Evolutionary conservation across 352 stramenopile genomes (phyloP), one percentile per base, ranked within the genome.

Genomic region (Globisporangium uncinulatum): DNA sequence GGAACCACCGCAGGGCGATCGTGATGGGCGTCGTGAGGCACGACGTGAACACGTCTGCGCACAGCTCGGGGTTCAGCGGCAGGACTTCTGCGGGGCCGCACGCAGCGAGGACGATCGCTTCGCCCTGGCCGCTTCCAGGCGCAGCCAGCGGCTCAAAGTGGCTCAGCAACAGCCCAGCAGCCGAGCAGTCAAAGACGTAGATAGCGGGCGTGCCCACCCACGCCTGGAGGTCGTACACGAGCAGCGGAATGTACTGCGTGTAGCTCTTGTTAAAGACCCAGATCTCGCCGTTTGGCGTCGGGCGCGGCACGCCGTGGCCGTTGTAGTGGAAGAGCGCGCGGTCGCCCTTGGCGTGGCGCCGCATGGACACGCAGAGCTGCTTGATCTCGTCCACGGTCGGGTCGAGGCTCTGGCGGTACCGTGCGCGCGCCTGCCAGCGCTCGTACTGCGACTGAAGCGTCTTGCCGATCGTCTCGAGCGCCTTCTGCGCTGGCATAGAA

Each of bases 231-330:
- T 99, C 95, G 48, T 96, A 97, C 11, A 99, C 89, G 24, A 96
- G 82, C 31, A 99, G 72, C 19, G 98, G 97, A 56, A 99, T 99
- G 74, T 99, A 99, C 77, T 99, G 96, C 36, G 97, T 99, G 71
- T 99, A 98, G 68, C 95, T 97, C 76, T 98, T 98, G 78, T 99
- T 99, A 71, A 99, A 99, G 20, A 99, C 92, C 97, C 97, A 99
- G 53, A 99, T 94, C 67, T 99, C 97, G 41, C 97, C 97, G 71
- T 98, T 98, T 11, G 80, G 73, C 9, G 97, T 99, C 20, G 92
- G 96, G n/a, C 92, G 71, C 32, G 97, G 97, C 19, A 99, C 97
- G 43, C 98, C 98, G 71, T 99, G 97, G 52, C 97, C 97, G 75
- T 99, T 99, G 83, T 99, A 99, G 76, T 99, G 98, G 56, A 99